Evolutionary conservation across 345 rosid genomes (phyloP).

Genomic region (Citrus reticulata): DNA sequence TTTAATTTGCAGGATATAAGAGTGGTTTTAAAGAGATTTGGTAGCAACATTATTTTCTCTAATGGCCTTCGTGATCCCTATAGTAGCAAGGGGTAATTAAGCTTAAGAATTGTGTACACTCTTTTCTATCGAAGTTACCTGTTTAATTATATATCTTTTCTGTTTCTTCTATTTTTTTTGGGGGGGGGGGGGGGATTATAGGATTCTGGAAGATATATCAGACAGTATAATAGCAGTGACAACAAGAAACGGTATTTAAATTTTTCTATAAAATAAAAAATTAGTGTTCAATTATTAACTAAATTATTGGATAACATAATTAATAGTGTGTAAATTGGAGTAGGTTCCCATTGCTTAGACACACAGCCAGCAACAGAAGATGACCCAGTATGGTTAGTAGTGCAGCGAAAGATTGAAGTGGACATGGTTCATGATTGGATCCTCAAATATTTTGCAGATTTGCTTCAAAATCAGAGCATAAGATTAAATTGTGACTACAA

Average conservation of each 20-base stretch:
- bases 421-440: slow-evolving; percentile 13
- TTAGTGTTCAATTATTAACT: too few relatives aligned
- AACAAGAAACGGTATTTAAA: background rate
- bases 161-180: background rate
- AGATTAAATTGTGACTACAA: background rate
- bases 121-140: background rate
- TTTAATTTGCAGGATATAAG: slow-evolving; percentile 9
- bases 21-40: slow-evolving; percentile 19
- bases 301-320: too few relatives aligned
- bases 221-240: slow-evolving; percentile 7
- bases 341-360: slow-evolving; percentile 30
- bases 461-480: background rate
- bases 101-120: background rate
- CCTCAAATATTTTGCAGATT: slow-evolving; percentile 11
- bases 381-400: slow-evolving; percentile 19
- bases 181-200: background rate
- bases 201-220: slow-evolving; percentile 21
- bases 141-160: background rate
- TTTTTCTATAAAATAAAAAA: background rate
- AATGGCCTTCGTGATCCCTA: slow-evolving; percentile 30
- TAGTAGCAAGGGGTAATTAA: slow-evolving; percentile 20
- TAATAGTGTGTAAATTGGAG: background rate
- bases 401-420: slow-evolving; percentile 8
- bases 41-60: slow-evolving; percentile 30
- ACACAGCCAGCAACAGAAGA: background rate